These are phyloP conservation scores for Fraxinus dipetala DNA, from an alignment of 305 asterid genomes.

Conservation along the genomic window DNA sequence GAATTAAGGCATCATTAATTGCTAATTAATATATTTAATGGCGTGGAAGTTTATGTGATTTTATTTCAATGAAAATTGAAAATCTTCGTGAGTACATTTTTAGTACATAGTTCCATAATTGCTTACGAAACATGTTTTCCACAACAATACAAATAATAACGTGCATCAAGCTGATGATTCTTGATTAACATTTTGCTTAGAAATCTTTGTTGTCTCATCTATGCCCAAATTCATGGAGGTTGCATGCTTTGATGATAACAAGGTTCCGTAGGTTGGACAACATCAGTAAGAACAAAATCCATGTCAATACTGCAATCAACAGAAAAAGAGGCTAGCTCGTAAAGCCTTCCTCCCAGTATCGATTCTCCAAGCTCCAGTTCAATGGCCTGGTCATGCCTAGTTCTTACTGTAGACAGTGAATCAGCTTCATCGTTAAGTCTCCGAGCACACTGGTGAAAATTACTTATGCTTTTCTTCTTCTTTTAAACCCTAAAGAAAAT, in stretches of 20 bases:
- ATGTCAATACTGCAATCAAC: slow-evolving; percentile 26
- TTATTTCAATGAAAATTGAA: not conserved
- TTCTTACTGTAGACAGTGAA: no score
- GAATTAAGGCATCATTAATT: not conserved
- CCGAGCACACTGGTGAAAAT: no score
- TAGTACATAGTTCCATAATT: not conserved
- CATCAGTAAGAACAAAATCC: slow-evolving; percentile 34
- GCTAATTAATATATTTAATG: not conserved
- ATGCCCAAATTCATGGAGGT: slow-evolving; percentile 14
- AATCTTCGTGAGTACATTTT: not conserved
- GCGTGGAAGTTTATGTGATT: slow-evolving; percentile 1
- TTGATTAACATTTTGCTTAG: not conserved
- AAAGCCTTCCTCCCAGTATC: slow-evolving; percentile 19
- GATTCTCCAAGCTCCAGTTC: slow-evolving; percentile 40
- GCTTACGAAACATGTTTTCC: not conserved
- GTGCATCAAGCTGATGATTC: not conserved
- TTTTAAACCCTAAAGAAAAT: not conserved
- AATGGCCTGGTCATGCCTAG: slow-evolving; percentile 13
- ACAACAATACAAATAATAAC: not conserved
- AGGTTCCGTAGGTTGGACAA: slow-evolving; percentile 26
- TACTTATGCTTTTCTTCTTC: not conserved
- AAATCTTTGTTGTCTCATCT: not conserved
- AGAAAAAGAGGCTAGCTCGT: slow-evolving; percentile 18
- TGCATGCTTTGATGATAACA: slow-evolving; percentile 14
- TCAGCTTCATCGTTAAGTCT: no score